Base-by-base conservation (phyloP, 2,329 filamentous ascomycete genomes). In the Graphiopsis chlorocephala region DNA sequence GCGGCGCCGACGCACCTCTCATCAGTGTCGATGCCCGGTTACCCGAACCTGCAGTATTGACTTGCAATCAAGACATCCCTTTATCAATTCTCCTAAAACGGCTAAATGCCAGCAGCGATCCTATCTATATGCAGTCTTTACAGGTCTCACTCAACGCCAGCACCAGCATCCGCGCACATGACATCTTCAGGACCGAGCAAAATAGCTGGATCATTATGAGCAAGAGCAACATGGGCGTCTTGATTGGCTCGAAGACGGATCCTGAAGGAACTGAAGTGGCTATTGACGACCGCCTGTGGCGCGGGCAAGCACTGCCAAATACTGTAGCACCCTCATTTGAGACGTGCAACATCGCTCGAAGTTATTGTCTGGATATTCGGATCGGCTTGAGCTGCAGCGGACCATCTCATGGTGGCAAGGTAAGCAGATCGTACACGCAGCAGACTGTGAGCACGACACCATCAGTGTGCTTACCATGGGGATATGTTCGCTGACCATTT, bases 261-360 rank as follows among this genome's bases (percentile, higher is more conserved):
- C 78, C 88, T 3, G 80, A 87, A 7, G 87, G 87, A 53, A 85
- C 86, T 12, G 75, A 77, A 61, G 67, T 66, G 1, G 64, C 72
- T 25, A 65, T 77, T 14, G 71, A 75, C 55, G 91, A 96, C 72
- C 83, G 82, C 1, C 75, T 94, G 47, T 99, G 95, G 95, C 86
- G 86, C 67, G 82, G 82, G 47, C 82, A 86, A 58, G 82, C 87
- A 0, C 81, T 98, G 6, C 95, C 94, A 2, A 95, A 92, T 75
- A 94, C 91, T 0, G 87, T 99, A 12, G 89, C 92, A 11, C 95
- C 95, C 0, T 89, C 88, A 0, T 99, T 99, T 74, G 83, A 87
- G 57, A 92, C 93, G 1, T 99, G 95, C 78, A 98, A 98, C 76
- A 85, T 98, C 57, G 85, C 86, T 60, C 86, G 94, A 29, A 84